Evolutionary conservation across 2,329 filamentous ascomycete genomes (phyloP).

Genomic region (Phialophora macrospora): DNA sequence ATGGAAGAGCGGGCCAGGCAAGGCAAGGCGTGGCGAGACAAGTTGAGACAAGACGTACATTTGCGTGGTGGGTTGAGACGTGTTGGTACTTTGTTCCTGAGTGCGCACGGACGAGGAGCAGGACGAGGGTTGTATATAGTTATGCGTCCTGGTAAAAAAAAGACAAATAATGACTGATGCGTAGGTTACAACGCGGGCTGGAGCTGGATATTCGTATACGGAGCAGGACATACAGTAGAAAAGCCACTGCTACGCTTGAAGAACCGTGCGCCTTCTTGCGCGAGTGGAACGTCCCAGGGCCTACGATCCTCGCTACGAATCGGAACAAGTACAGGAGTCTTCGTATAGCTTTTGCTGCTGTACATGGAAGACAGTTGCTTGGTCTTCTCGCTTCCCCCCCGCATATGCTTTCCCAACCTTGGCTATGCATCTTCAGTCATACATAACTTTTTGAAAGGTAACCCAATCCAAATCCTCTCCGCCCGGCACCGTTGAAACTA

Average conservation of each 20-base stretch:
- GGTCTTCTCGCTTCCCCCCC: neutral
- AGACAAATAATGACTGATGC: neutral
- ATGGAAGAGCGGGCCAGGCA: neutral
- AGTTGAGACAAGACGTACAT: too few relatives aligned
- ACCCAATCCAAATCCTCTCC: constrained; percentile 5
- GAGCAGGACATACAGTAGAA: neutral
- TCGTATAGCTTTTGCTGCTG: neutral
- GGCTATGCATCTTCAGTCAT: constrained; percentile 12
- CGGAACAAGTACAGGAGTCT: neutral
- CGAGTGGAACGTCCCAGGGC: neutral
- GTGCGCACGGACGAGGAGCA: neutral
- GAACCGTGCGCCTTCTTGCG: neutral
- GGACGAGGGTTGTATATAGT: neutral
- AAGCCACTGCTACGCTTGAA: neutral
- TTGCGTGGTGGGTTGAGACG: too few relatives aligned
- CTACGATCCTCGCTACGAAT: neutral
- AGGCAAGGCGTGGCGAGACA: neutral
- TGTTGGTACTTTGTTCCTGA: too few relatives aligned
- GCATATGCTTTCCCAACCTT: constrained; percentile 9
- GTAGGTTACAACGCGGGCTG: neutral
- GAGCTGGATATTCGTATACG: neutral
- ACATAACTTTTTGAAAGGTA: constrained; percentile 16
- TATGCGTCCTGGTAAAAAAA: neutral
- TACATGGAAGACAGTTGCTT: neutral
- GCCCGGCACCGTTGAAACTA: neutral